A percentile compares a stretch with the other conserved stretches of the same genome.
Conservation (phyloP, 2,329 filamentous ascomycete genomes). For the Dactylonectria macrodidyma region DNA sequence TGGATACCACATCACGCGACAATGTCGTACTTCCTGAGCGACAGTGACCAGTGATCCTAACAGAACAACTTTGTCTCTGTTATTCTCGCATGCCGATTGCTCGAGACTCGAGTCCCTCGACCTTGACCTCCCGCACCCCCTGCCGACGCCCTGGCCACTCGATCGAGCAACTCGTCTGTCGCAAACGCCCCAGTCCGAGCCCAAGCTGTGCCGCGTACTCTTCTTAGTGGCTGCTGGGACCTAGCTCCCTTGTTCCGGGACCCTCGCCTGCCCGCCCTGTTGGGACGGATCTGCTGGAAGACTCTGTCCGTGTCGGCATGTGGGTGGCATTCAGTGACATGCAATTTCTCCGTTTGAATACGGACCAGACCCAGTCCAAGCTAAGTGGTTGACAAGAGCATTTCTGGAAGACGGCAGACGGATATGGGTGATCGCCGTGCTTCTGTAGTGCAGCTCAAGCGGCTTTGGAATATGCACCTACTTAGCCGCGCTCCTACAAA, state of each 20-base stretch:
- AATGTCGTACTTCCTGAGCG: slow-evolving; percentile 38
- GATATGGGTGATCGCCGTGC: background rate
- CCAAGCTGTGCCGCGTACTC: slow-evolving; percentile 27
- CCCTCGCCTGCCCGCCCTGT: slow-evolving; percentile 33
- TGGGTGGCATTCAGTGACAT: slow-evolving; percentile 6
- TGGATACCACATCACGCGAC: slow-evolving; percentile 45
- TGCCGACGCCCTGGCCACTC: slow-evolving; percentile 24
- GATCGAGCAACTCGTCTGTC: slow-evolving; percentile 39
- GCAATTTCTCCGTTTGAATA: background rate
- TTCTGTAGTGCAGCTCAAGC: background rate
- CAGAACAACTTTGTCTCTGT: slow-evolving; percentile 34
- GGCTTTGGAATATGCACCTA: background rate
- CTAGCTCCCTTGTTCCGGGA: slow-evolving; percentile 29
- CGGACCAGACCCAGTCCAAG: background rate
- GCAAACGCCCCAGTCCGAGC: slow-evolving; percentile 13
- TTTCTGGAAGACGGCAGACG: background rate
- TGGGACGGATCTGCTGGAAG: slow-evolving; percentile 37
- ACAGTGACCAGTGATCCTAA: slow-evolving; percentile 37
- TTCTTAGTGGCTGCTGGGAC: slow-evolving; percentile 35
- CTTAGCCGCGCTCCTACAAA: background rate
- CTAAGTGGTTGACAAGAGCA: background rate
- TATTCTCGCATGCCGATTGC: slow-evolving; percentile 13
- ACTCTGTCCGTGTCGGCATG: slow-evolving; percentile 16
- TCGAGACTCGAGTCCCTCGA: slow-evolving; percentile 1
- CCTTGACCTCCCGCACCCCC: slow-evolving; percentile 10